phyloP scores from a whole-genome alignment of 2,329 filamentous ascomycete genomes.

The Chaetomiaceae sp. region DNA sequence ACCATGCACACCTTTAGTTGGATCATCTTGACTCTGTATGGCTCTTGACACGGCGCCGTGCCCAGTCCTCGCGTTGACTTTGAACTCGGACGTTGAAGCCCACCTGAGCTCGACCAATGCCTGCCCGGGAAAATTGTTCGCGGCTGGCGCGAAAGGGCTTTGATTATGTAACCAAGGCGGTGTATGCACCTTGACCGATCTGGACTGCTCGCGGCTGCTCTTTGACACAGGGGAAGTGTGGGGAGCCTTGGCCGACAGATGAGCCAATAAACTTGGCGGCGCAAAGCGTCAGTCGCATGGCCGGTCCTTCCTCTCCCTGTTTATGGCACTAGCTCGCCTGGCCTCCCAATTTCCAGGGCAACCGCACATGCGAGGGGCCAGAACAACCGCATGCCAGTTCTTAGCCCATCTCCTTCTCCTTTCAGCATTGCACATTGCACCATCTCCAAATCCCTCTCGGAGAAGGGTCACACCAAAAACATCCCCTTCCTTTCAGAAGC shows the following conservation, averaged over 20 bases:
- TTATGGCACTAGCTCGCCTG: constrained; percentile 23
- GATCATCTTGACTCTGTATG: constrained; percentile 66
- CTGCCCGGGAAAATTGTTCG: constrained; percentile 24
- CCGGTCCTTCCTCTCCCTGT: neutral
- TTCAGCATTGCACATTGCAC: neutral
- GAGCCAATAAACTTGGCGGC: constrained; percentile 18
- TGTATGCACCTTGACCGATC: constrained; percentile 5
- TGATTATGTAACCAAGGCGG: constrained; percentile 21
- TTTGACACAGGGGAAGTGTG: constrained; percentile 9
- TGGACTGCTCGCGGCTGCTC: constrained; percentile 9
- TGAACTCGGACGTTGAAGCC: constrained; percentile 3
- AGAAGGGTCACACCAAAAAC: neutral
- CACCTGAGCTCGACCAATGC: constrained; percentile 13
- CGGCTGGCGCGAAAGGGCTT: neutral
- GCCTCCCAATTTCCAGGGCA: constrained; percentile 28
- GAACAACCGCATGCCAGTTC: neutral
- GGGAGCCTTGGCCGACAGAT: neutral
- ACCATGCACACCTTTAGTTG: constrained; percentile 66
- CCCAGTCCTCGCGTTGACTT: neutral
- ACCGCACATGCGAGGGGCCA: constrained; percentile 8
- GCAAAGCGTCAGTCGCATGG: constrained; percentile 18
- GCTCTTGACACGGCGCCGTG: constrained; percentile 22
- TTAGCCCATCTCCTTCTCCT: neutral
- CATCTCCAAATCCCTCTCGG: neutral
- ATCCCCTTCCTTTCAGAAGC: neutral